Conservation (phyloP, 352 stramenopile genomes). For the Pythium sukuiense region DNA sequence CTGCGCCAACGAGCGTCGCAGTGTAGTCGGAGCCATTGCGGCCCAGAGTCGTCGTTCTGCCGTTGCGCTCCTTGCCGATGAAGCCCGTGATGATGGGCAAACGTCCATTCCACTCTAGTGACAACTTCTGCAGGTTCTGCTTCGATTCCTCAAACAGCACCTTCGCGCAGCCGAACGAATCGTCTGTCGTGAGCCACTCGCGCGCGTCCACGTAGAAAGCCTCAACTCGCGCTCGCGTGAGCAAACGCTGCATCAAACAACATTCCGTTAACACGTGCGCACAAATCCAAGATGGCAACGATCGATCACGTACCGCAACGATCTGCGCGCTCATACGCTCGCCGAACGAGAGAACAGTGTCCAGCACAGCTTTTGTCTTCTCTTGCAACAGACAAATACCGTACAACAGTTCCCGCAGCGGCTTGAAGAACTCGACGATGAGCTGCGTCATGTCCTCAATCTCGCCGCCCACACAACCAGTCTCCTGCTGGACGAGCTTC, state of each 20-base stretch:
- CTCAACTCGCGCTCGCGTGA: conserved; percentile 62
- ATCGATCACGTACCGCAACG: conserved; percentile 42
- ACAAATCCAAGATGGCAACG: not conserved
- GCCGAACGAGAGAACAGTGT: conserved; percentile 79
- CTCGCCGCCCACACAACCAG: conserved; percentile 9
- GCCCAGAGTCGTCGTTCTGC: conserved; percentile 77
- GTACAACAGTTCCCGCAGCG: conserved; percentile 72
- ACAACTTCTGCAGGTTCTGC: conserved; percentile 52
- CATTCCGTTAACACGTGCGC: not conserved
- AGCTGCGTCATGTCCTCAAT: conserved; percentile 58
- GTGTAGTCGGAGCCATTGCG: conserved; percentile 87
- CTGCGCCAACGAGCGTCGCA: conserved; percentile 74
- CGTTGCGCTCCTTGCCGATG: conserved; percentile 56
- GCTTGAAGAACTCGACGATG: conserved; percentile 65
- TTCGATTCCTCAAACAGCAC: conserved; percentile 81
- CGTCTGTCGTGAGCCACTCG: conserved; percentile 76
- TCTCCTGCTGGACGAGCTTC: conserved; percentile 31
- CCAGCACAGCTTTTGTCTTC: conserved; percentile 61
- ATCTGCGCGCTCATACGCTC: conserved; percentile 77
- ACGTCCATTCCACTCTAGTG: conserved; percentile 39
- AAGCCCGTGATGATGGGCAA: conserved; percentile 82
- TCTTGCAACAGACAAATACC: conserved; percentile 78
- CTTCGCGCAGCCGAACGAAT: conserved; percentile 70
- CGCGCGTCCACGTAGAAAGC: conserved; percentile 67
- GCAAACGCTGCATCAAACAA: conserved; percentile 23